Base-by-base conservation (phyloP, 441 rosid species). In the Eutrema salsugineum region DNA sequence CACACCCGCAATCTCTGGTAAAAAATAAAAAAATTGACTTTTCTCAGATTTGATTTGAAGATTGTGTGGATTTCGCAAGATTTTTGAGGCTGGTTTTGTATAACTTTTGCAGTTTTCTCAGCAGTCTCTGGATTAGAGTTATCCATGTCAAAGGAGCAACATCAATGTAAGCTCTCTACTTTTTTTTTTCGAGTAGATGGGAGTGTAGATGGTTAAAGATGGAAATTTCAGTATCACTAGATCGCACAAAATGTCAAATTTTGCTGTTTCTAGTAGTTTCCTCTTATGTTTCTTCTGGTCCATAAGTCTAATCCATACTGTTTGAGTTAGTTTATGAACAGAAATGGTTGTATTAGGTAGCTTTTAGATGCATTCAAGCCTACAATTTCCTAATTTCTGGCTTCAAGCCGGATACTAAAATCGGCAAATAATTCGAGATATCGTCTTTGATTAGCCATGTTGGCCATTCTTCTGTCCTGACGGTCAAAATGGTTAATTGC, bases 111-210 rank as follows among this genome's bases (percentile, higher is more conserved):
- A 88, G 93, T 88, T 77, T 88, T 86, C 80, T 88, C 93, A 5
- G 93, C 93, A 9, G 88, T 88, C 12, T 88, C 93, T 2, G 93
- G 93, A 16, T 57, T 86, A 46, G 93, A 88, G 79, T 82, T 88
- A 75, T 88, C 90, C 60, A 83, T 78, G 83, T 82, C 88, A 30
- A 86, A 82, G 60, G 86, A 84, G 69, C 93, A 84, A 22, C 93
- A 82, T 74, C 84, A 83, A 30, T 88, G 93, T 88, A 81, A 86
- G 93, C 73, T 74, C 24, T 14, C 38, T 48, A 20, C 12, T 50
- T 38, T 5, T 9, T 49, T 32, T n/a, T 15, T 15, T 17, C 30
- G 33, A 39, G 2, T 53, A 5, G n/a, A 3, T 22, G 24, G 36
- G 61, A 53, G 47, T 51, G 28, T 32, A 55, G 55, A 67, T n/a